Evolutionary conservation across 1,284 basidiomycete genomes (phyloP).

Genomic region (Sanghuangporus baumii): DNA sequence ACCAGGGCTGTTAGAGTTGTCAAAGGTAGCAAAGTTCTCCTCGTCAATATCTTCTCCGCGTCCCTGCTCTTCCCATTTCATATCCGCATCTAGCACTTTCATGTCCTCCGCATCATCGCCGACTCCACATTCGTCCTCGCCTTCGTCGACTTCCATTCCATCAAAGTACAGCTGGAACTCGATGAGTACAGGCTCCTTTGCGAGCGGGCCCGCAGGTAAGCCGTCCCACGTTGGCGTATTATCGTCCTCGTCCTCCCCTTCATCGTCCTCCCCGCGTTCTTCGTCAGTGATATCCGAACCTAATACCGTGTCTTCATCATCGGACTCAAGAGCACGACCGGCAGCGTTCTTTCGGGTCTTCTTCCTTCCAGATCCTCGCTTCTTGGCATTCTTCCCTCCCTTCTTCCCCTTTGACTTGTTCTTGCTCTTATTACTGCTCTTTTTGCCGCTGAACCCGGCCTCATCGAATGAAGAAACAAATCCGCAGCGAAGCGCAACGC

Average conservation of each 20-base stretch:
- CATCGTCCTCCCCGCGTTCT: not conserved
- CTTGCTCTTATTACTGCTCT: conserved; percentile 31
- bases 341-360: not conserved
- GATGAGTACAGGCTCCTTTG: conserved; percentile 51
- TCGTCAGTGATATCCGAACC: not conserved
- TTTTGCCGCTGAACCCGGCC: not conserved
- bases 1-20: not conserved
- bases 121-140: not conserved
- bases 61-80: not conserved
- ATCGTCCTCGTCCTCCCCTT: not conserved
- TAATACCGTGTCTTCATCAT: not conserved
- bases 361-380: not conserved
- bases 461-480: conserved; percentile 13
- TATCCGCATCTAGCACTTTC: not conserved
- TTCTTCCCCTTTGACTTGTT: conserved; percentile 20
- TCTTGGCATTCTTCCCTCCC: conserved; percentile 22
- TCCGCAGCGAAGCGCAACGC: conserved; percentile 29
- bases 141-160: conserved; percentile 2
- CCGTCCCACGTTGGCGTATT: conserved; percentile 10
- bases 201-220: conserved; percentile 40
- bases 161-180: conserved; percentile 48
- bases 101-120: not conserved
- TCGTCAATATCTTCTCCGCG: not conserved
- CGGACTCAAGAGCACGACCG: not conserved
- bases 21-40: not conserved